Base-by-base conservation (phyloP, 306 rosid genomes). In the Cucurbita moschata region DNA sequence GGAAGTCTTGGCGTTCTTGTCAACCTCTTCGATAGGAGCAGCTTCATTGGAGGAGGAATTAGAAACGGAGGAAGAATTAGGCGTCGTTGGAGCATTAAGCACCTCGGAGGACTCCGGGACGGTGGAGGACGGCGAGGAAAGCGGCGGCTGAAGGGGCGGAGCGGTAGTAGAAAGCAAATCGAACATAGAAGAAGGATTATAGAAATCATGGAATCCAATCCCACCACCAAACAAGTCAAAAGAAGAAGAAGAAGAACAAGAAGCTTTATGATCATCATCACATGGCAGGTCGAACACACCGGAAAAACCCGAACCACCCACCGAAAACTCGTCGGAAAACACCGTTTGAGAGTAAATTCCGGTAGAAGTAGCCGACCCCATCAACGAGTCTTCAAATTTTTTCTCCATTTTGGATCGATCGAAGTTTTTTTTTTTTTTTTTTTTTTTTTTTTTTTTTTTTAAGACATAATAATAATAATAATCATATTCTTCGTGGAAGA, bases 41-140 rank as follows among this genome's bases (percentile, higher is more conserved):
- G 67, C 83, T 10, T 76, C 99, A 47, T 86, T 85, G 0, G 95
- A 86, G 0, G 89, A 91, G 0, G 90, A 91, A 8, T 50, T 50
- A 4, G 99, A 89, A 70, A 87, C 80, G 3, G 95, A 90, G 1
- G 83, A 80, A 0, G 90, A 89, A 85, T 86, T 82, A 0, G 96
- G 92, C 0, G 96, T 83, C 0, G 90, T 66, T 4, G 96, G 91
- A 61, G 89, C 81, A 15, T 88, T 90, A 56, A 88, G n/a, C 1
- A 78, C 96, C 84, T 90, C 98, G 0, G 96, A 88, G 3, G 83
- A 75, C 7, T 80, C 96, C 0, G 80, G 87, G 38, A 86, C 66
- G 8, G 75, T 81, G 60, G 90, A 78, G 14, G 76, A 76, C 60
- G 86, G 87, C 0, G 90, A 88, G 5, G 60, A 86, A 11, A 68